Percentiles rank a stretch among this genome's conserved stretches.
phyloP scores from a whole-genome alignment of 352 stramenopile species.

The Detonula confervacea region DNA sequence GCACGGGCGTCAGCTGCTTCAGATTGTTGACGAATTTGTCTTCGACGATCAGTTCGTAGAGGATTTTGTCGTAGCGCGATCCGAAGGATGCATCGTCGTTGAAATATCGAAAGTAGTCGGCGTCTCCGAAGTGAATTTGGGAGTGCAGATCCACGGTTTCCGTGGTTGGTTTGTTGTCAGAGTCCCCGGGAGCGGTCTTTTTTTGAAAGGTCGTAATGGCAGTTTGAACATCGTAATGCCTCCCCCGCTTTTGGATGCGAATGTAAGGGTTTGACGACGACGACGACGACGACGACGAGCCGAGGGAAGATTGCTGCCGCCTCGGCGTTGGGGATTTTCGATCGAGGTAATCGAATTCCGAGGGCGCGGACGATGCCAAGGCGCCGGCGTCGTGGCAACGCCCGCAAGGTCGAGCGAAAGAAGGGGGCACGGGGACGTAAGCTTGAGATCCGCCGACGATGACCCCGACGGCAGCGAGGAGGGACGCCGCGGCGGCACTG shows the following conservation, averaged over 20 bases:
- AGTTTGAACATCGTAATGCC: constrained; percentile 75
- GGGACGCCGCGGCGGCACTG: not conserved
- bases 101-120: constrained; percentile 74
- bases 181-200: not conserved
- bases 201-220: constrained; percentile 70
- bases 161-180: not conserved
- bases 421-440: constrained; percentile 1
- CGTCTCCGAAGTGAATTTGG: constrained; percentile 76
- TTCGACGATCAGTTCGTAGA: constrained; percentile 79
- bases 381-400: not conserved
- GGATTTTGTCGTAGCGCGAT: constrained; percentile 56
- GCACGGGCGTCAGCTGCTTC: constrained; percentile 20
- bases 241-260: constrained; percentile 51
- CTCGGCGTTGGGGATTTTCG: not conserved
- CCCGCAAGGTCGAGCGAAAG: not conserved
- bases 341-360: not conserved
- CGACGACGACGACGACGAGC: no score
- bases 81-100: constrained; percentile 61
- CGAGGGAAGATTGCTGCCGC: no score
- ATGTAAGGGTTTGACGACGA: constrained; percentile 28
- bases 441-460: not conserved
- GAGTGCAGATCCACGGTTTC: constrained; percentile 71
- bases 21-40: constrained; percentile 56
- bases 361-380: not conserved
- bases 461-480: not conserved